Evolutionary conservation across 768 basidiomycete genomes (phyloP), one percentile per base, ranked within the genome.

Genomic region (Suillus sp.): DNA sequence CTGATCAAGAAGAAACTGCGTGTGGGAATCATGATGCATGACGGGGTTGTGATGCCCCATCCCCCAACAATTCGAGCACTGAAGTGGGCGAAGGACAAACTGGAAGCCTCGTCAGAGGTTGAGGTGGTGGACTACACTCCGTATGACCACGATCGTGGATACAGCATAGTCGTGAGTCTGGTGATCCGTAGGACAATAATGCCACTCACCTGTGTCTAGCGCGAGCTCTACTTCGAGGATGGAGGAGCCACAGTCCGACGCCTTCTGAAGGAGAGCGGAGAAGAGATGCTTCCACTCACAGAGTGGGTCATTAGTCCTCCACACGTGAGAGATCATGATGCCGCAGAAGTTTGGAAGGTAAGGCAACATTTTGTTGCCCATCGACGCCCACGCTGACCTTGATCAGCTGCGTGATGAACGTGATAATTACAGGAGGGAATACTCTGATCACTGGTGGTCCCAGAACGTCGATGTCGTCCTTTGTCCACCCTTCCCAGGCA

Each of bases 11-110:
- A 65, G 43, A 75, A 72, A 65, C 68, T 80, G 60, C 56, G 69
- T 64, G 61, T 68, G 43, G 65, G 73, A 65, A 74, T 74, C 7
- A 70, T 81, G 66, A 71, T 76, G 68, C 70, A 76, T 61, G 80
- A 84, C 60, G 74, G 68, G 1, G 65, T 77, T 3, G 77, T 78
- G 1, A 62, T 69, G 37, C 80, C 83, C 8, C 75, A 77, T 13
- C 79, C 83, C 22, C 83, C 84, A 0, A 68, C 79, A 38, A 60
- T 67, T 16, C 74, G 83, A 6, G 83, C 80, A 4, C 63, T 85
- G 60, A 68, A 77, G 35, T 61, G 74, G 25, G 70, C 72, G 2
- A 79, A 76, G 63, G 70, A 66, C 34, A 80, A 75, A 18, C 68
- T 84, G 43, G 68, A 67, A 43, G 71, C 69, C 0, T 74, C 77